Conservation (phyloP, 345 rosid genomes). For the Microthlaspi erraticum region DNA sequence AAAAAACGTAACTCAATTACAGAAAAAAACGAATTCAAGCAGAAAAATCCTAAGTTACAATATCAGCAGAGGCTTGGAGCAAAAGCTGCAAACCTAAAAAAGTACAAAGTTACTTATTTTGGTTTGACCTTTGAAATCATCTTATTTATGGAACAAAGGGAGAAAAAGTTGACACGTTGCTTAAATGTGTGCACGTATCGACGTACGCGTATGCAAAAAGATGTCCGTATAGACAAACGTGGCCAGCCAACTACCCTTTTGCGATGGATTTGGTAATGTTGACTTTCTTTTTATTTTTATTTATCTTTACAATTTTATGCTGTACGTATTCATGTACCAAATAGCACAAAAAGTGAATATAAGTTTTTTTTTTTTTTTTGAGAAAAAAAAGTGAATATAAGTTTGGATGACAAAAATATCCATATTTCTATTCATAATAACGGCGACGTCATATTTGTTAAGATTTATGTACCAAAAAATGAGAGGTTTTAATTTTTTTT, state of each 20-base stretch:
- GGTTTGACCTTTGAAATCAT: background rate
- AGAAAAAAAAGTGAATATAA: background rate
- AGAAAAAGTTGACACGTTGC: background rate
- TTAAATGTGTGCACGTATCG: background rate
- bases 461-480: background rate
- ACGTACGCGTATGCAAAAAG: background rate
- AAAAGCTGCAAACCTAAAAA: background rate
- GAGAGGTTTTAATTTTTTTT: too few species aligned
- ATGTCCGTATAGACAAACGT: constrained; percentile 24
- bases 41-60: background rate
- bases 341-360: background rate
- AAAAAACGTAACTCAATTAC: background rate
- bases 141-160: background rate
- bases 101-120: background rate
- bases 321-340: constrained; percentile 19
- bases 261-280: constrained; percentile 40
- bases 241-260: constrained; percentile 24
- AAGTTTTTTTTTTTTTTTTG: too few species aligned
- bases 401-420: background rate
- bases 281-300: constrained; percentile 5
- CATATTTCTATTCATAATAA: background rate
- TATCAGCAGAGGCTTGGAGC: background rate
- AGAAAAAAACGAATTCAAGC: background rate
- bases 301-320: constrained; percentile 1
- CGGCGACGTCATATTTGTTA: background rate